Base-by-base conservation (phyloP, 2,329 filamentous ascomycete genomes). In the Aspergillus cejpii region DNA sequence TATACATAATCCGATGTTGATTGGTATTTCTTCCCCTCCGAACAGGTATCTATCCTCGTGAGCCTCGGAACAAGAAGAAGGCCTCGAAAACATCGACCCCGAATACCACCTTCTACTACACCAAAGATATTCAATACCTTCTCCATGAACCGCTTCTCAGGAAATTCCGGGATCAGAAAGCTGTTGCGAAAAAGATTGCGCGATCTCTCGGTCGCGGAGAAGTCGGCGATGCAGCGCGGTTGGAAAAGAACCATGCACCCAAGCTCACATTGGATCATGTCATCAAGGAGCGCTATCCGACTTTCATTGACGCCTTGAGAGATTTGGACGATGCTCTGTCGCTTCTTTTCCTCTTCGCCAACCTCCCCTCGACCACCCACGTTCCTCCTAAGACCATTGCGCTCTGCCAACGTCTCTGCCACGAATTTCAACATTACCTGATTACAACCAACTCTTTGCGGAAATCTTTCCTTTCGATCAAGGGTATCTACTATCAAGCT, bases 401-500 rank as follows among this genome's bases (percentile, higher is more conserved):
- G 42, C 84, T 89, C 53, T 98, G 92, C 74, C 90, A 97, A 73
- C 83, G 88, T 44, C 74, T 98, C 43, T 91, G 85, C 59, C 83
- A 91, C 67, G 92, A 98, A 72, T 98, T 98, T 69, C 86, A 97
- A 72, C 92, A 97, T 74, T 98, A 95, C 70, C 78, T 98, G 51
- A 98, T 98, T 63, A 80, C 84, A 37, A 94, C 91, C 33, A 82
- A 94, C 70, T 89, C 87, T 59, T 74, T 98, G 57, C 85, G 87
- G 62, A 97, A 96, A 74, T 95, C 90, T 0, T 98, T 98, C 74
- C 73, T 98, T 54, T 95, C 89, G 1, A 97, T 98, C 72, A 98
- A 98, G 77, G 92, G 92, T 50, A 97, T 98, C 61, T 98, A 98
- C 74, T 98, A 97, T 71, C 91, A 97, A 72, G 92, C 91, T 19